A percentile compares a stretch with the other conserved stretches of the same genome.
Evolutionary conservation across 805 yeast genomes (phyloP).

Genomic region (Saccharomycopsis babjevae): DNA sequence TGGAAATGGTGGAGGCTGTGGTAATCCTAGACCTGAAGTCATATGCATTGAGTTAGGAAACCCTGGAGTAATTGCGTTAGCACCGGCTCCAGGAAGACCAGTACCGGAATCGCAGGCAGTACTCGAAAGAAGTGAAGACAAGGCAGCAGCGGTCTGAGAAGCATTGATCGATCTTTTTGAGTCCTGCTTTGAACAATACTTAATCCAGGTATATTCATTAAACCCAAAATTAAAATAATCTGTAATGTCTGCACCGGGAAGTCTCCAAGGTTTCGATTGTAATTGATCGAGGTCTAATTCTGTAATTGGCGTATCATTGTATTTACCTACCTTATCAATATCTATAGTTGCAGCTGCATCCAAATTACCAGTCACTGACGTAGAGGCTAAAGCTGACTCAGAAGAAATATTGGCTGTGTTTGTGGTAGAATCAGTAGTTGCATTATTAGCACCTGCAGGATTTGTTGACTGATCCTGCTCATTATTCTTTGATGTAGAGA

Average conservation of each 20-base stretch:
- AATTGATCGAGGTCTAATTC: conserved; percentile 68
- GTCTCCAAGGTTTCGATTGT: conserved; percentile 96
- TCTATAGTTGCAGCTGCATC: conserved; percentile 42
- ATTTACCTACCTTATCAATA: conserved; percentile 61
- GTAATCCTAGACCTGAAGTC: neutral
- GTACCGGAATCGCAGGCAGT: neutral
- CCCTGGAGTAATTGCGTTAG: neutral
- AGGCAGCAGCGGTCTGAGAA: neutral
- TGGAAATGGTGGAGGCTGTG: neutral
- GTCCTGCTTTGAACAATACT: conserved; percentile 83
- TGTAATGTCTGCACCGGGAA: conserved; percentile 90
- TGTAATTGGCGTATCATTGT: conserved; percentile 75
- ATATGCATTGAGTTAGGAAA: neutral
- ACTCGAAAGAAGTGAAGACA: neutral
- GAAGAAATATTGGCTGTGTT: neutral
- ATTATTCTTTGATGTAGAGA: neutral
- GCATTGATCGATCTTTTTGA: neutral
- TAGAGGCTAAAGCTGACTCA: neutral
- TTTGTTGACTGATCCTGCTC: conserved; percentile 19
- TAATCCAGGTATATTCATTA: conserved; percentile 93
- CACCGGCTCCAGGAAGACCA: neutral
- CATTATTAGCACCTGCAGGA: conserved; percentile 24
- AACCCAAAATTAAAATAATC: conserved; percentile 96
- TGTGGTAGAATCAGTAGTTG: conserved; percentile 20
- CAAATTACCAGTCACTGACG: neutral